phyloP scores from a whole-genome alignment of 2,329 filamentous ascomycete genomes.

The Bipolaris oryzae region DNA sequence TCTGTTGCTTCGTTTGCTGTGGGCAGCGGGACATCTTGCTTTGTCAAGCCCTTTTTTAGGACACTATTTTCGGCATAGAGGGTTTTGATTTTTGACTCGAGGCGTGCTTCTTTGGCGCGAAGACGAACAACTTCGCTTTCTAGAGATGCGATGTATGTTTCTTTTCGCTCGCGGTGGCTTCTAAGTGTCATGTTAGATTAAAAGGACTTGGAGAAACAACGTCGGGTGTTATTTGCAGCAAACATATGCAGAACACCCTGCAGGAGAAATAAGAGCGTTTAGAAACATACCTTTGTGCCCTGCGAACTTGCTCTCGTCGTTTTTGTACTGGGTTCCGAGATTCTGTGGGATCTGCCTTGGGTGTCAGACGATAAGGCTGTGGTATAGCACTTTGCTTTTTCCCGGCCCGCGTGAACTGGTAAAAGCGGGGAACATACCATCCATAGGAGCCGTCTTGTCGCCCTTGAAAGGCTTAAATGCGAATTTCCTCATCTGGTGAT shows the following conservation, averaged over 20 bases:
- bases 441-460: neutral
- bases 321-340: slow-evolving; percentile 19
- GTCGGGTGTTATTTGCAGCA: too few relatives aligned
- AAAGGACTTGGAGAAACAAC: too few relatives aligned
- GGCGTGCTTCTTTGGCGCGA: slow-evolving; percentile 39
- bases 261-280: neutral
- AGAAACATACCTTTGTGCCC: slow-evolving; percentile 38
- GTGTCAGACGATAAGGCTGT: neutral
- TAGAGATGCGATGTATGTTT: slow-evolving; percentile 36
- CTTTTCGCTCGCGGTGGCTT: slow-evolving; percentile 43
- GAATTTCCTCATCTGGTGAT: slow-evolving; percentile 18
- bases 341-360: neutral
- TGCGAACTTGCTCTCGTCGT: slow-evolving; percentile 47
- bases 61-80: slow-evolving; percentile 33
- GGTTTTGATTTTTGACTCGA: slow-evolving; percentile 32
- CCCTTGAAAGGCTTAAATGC: slow-evolving; percentile 21
- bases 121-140: slow-evolving; percentile 39
- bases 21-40: slow-evolving; percentile 24
- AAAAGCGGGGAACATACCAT: too few relatives aligned
- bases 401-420: too few relatives aligned
- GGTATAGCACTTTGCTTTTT: neutral
- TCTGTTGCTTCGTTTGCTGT: neutral
- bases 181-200: slow-evolving; percentile 12
- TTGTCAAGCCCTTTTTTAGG: slow-evolving; percentile 25
- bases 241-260: neutral